Evolutionary conservation across 2,329 filamentous ascomycete genomes (phyloP), one percentile per base, ranked within the genome.

Genomic region (Xylariaceae sp.): DNA sequence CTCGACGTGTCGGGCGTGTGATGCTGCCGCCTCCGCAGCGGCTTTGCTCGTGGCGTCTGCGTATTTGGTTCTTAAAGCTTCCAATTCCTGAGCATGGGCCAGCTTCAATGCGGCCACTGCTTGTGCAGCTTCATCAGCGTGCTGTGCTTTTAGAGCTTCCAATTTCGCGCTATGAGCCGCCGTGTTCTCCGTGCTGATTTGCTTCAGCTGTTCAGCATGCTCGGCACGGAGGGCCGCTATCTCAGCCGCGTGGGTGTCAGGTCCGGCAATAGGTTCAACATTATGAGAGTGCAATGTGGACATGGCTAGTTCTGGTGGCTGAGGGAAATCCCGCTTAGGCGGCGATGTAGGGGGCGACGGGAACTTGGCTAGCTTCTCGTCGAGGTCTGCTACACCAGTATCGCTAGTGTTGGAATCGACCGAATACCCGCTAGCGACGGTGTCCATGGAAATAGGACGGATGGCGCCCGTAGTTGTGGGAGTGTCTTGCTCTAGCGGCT

Each of bases 351-450:
- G 80, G 5, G 81, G 80, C 12, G 76, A 72, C 2, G 80, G 79
- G 69, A 83, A 82, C 57, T 76, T 74, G 14, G 75, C 74, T 45
- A 84, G 68, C 59, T 77, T 80, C 51, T 76, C 73, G 16, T 75
- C 75, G 64, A 82, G 73, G 19, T 77, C 75, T 56, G 82, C 79
- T 10, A 76, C 75, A 50, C 76, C 75, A 31, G 74, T 73, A 60
- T 83, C 79, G 60, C 78, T 81, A 58, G 79, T 79, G n/a, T 50
- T 47, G 2, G 77, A 76, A 41, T 76, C 67, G 3, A 65, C 66
- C 2, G 80, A 81, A n/a, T 74, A 57, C 11, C 76, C 75, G 41
- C 78, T 71, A 22, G 73, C 56, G 9, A 74, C 70, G 2, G 76
- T 78, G 31, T 69, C 68, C 68, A 73, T 69, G 1, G 78, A 75